Evolutionary conservation across 2,329 filamentous ascomycete genomes (phyloP).

Genomic region (Magnaporthiopsis poae): DNA sequence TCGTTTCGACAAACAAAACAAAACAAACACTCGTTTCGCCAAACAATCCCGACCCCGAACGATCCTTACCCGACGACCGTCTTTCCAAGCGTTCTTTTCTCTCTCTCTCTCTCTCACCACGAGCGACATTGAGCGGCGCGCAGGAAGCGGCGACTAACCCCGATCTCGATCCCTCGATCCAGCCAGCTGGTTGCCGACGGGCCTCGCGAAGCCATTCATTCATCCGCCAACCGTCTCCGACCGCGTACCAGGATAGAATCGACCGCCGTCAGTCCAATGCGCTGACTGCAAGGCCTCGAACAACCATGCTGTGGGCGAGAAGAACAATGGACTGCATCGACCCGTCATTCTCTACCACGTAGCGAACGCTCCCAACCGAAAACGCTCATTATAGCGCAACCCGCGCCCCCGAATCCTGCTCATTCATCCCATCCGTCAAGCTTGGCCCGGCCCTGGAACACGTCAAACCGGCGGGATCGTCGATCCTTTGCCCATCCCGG

Average conservation of each 20-base stretch:
- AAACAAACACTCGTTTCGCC: background rate
- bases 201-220: background rate
- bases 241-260: background rate
- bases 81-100: background rate
- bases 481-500: background rate
- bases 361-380: background rate
- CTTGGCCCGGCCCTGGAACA: background rate
- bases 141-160: background rate
- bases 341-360: conserved; percentile 11
- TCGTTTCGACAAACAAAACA: background rate
- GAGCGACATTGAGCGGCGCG: background rate
- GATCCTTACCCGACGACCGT: background rate
- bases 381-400: background rate
- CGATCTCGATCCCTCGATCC: background rate
- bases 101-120: background rate
- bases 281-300: conserved; percentile 13
- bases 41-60: background rate
- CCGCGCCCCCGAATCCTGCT: background rate
- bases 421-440: background rate
- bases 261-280: background rate
- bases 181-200: background rate
- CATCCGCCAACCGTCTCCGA: background rate
- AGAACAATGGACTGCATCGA: conserved; percentile 17
- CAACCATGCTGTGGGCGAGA: conserved; percentile 14
- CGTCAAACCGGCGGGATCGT: background rate